These are phyloP conservation scores for Puya raimondii DNA, from an alignment of 176 grass and related monocot species.

Conservation along the genomic window DNA sequence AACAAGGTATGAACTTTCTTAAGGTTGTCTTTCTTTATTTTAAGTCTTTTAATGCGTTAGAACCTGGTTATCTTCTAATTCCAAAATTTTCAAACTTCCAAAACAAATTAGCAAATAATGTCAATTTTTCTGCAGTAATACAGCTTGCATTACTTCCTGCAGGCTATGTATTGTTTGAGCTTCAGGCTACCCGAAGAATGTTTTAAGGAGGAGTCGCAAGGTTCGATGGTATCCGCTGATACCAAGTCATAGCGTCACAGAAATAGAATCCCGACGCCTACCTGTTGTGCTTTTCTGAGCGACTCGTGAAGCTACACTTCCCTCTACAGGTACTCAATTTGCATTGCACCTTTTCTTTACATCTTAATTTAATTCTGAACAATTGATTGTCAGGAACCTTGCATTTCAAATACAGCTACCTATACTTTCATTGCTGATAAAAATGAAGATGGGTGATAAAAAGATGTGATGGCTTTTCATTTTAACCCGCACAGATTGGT, in stretches of 20 bases:
- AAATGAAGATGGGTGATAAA: background rate
- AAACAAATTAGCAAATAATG: slow-evolving; percentile 1
- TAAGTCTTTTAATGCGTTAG: background rate
- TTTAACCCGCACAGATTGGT: too few relatives aligned
- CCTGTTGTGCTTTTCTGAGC: background rate
- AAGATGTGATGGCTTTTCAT: too few relatives aligned
- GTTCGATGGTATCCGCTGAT: slow-evolving; percentile 1
- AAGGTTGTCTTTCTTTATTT: background rate
- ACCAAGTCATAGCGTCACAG: slow-evolving; percentile 10
- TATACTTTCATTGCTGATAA: slow-evolving; percentile 12
- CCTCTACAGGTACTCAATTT: background rate
- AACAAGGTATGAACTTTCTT: slow-evolving; percentile 60
- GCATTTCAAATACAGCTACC: background rate
- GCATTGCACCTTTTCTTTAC: background rate
- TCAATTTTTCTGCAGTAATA: background rate
- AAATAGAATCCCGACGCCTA: background rate
- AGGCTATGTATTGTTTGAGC: slow-evolving; percentile 96
- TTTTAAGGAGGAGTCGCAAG: slow-evolving; percentile 2
- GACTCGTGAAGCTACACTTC: too few relatives aligned
- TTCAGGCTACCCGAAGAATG: slow-evolving; percentile 59
- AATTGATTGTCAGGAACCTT: background rate
- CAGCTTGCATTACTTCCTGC: slow-evolving; percentile 17
- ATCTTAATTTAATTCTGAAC: background rate
- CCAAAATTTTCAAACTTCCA: background rate
- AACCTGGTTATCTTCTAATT: background rate